Percentiles rank a stretch among this genome's conserved stretches.
These are phyloP conservation scores for Tolypocladium nubicola DNA, from an alignment of 2,329 filamentous ascomycete species.

Conservation along the genomic window DNA sequence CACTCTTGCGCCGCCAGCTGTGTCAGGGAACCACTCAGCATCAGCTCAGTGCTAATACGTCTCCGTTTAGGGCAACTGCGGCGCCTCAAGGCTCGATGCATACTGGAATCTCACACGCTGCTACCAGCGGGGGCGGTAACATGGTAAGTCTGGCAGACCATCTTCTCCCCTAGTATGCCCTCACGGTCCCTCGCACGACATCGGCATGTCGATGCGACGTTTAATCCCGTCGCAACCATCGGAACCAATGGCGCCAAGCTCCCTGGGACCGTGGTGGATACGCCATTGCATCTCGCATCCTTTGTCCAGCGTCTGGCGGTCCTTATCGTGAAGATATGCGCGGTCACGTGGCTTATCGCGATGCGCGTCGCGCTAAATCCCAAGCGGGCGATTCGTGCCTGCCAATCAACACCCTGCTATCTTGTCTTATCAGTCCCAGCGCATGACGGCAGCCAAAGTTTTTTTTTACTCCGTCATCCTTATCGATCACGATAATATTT, in stretches of 20 bases:
- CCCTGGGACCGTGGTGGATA: background rate
- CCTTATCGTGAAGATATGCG: slow-evolving; percentile 6
- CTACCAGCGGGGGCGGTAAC: slow-evolving; percentile 27
- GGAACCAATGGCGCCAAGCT: background rate
- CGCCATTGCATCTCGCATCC: background rate
- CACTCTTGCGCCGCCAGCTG: background rate
- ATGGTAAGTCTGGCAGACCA: slow-evolving; percentile 22
- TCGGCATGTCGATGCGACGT: background rate
- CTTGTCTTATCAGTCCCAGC: slow-evolving; percentile 24
- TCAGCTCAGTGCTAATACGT: slow-evolving; percentile 3
- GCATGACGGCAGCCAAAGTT: slow-evolving; percentile 16
- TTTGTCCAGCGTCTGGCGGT: background rate
- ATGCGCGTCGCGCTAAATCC: slow-evolving; percentile 12
- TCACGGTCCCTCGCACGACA: background rate
- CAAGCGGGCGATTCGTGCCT: slow-evolving; percentile 2
- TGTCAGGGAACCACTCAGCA: background rate
- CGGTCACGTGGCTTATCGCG: slow-evolving; percentile 20
- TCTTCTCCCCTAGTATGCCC: background rate
- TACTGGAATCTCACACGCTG: slow-evolving; percentile 25
- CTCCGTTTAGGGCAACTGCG: slow-evolving; percentile 6
- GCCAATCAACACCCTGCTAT: slow-evolving; percentile 14
- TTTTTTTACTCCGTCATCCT: slow-evolving; percentile 26
- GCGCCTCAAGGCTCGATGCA: slow-evolving; percentile 13
- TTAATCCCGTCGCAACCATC: background rate
- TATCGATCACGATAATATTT: slow-evolving; percentile 27